Evolutionary conservation across 2,329 filamentous ascomycete species (phyloP).

Genomic region (Aschersonia sp.): DNA sequence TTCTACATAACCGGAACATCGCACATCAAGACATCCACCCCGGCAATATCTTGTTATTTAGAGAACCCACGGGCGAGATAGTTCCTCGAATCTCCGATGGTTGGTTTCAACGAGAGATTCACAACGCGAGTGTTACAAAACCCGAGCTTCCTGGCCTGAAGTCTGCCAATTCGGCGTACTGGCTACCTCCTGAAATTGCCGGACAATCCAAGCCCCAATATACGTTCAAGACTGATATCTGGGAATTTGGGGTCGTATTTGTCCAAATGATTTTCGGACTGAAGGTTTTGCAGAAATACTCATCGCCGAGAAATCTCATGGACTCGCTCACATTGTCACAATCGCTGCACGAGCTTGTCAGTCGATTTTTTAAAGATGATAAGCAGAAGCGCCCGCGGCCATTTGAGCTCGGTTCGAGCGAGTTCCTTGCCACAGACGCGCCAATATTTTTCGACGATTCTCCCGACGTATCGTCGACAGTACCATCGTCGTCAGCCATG

Average conservation of each 20-base stretch:
- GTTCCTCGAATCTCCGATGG: slow-evolving; percentile 63
- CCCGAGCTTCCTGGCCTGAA: slow-evolving; percentile 36
- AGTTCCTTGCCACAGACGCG: slow-evolving; percentile 52
- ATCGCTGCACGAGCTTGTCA: slow-evolving; percentile 64
- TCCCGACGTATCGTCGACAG: slow-evolving; percentile 22
- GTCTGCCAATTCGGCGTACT: slow-evolving; percentile 62
- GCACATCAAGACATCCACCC: slow-evolving; percentile 73
- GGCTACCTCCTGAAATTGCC: slow-evolving; percentile 68
- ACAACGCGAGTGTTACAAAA: slow-evolving; percentile 42
- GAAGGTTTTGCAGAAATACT: slow-evolving; percentile 60
- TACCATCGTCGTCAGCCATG: slow-evolving; percentile 26
- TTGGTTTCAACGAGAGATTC: slow-evolving; percentile 54
- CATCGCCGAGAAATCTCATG: slow-evolving; percentile 62
- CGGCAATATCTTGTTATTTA: slow-evolving; percentile 65
- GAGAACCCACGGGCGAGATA: slow-evolving; percentile 53
- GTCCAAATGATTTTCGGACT: slow-evolving; percentile 89
- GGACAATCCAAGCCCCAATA: slow-evolving; percentile 46
- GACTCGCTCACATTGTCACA: slow-evolving; percentile 58
- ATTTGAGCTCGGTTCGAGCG: slow-evolving; percentile 54
- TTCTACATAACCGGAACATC: slow-evolving; percentile 72
- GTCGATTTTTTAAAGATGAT: slow-evolving; percentile 73
- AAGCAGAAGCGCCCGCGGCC: slow-evolving; percentile 73
- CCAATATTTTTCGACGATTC: slow-evolving; percentile 37
- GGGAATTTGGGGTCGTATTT: slow-evolving; percentile 86
- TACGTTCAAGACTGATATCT: slow-evolving; percentile 75